Percentiles rank a stretch among this genome's conserved stretches.
These are phyloP conservation scores for Rutstroemia sp. DNA, from an alignment of 2,329 filamentous ascomycete genomes.

Conservation along the genomic window DNA sequence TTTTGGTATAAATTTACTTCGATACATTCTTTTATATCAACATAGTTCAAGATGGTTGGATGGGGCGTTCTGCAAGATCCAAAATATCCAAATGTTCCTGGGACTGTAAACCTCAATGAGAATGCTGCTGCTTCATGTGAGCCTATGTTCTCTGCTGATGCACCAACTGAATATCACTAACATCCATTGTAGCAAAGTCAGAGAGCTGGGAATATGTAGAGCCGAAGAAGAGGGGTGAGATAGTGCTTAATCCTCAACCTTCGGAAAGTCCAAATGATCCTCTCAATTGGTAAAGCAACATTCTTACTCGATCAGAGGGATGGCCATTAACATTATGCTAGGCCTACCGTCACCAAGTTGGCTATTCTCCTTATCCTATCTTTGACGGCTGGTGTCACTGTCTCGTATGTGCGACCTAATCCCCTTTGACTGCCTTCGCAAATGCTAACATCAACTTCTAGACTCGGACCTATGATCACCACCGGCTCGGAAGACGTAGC, in stretches of 20 bases:
- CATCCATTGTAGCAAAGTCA: slow-evolving; percentile 10
- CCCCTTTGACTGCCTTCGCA: slow-evolving; percentile 13
- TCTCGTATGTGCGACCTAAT: slow-evolving; percentile 16
- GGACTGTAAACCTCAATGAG: slow-evolving; percentile 22
- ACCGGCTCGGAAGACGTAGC: slow-evolving; percentile 32
- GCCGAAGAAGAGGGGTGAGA: slow-evolving; percentile 36
- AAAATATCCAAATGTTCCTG: slow-evolving; percentile 24
- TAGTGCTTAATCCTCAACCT: slow-evolving; percentile 46
- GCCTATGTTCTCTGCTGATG: neutral
- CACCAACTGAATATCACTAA: neutral
- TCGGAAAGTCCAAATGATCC: slow-evolving; percentile 46
- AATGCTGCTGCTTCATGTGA: slow-evolving; percentile 15
- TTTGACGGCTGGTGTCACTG: slow-evolving; percentile 24
- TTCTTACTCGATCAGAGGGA: slow-evolving; percentile 21
- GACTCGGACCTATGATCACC: slow-evolving; percentile 35
- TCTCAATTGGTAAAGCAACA: slow-evolving; percentile 38
- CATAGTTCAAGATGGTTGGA: slow-evolving; percentile 15
- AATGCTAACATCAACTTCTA: slow-evolving; percentile 9
- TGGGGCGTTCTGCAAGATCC: slow-evolving; percentile 26
- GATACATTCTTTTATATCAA: neutral
- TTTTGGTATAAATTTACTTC: neutral
- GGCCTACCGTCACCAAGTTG: slow-evolving; percentile 20
- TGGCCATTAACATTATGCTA: neutral
- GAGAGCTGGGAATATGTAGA: slow-evolving; percentile 22
- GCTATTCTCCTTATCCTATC: slow-evolving; percentile 23